Conservation (phyloP, 2,329 filamentous ascomycete species). For the Trichoderma guizhouense region DNA sequence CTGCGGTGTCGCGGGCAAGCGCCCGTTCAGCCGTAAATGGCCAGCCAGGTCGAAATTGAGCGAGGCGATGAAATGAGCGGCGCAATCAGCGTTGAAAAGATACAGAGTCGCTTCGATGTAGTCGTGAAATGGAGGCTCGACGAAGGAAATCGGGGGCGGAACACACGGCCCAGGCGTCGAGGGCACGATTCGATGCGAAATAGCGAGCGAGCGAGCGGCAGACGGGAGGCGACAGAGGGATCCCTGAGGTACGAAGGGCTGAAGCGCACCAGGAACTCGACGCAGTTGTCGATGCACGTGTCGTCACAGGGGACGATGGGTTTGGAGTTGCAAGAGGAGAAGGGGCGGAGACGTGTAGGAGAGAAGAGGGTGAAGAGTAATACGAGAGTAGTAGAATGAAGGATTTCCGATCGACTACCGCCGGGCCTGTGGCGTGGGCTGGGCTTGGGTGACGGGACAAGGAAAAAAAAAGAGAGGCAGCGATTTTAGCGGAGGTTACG, state of each 20-base stretch:
- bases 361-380: neutral
- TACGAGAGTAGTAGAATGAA: neutral
- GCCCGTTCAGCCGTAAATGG: constrained; percentile 37
- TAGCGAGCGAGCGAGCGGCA: neutral
- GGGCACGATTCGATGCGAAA: constrained; percentile 9
- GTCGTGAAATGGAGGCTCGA: constrained; percentile 1
- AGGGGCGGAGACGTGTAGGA: neutral
- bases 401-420: neutral
- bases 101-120: neutral
- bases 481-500: constrained; percentile 17
- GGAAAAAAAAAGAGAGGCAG: neutral
- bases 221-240: neutral
- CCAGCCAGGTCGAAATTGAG: constrained; percentile 33
- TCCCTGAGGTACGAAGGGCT: neutral
- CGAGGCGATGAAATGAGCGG: neutral
- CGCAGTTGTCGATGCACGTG: constrained; percentile 13
- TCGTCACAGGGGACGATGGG: constrained; percentile 3
- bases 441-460: neutral
- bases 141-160: neutral
- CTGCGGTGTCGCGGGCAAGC: constrained; percentile 35
- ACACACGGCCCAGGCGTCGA: constrained; percentile 9
- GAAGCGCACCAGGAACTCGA: constrained; percentile 6
- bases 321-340: neutral
- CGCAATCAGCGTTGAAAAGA: neutral
- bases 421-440: constrained; percentile 1